Evolutionary conservation across 2,329 filamentous ascomycete species (phyloP).

Genomic region (Fusarium hainanense): DNA sequence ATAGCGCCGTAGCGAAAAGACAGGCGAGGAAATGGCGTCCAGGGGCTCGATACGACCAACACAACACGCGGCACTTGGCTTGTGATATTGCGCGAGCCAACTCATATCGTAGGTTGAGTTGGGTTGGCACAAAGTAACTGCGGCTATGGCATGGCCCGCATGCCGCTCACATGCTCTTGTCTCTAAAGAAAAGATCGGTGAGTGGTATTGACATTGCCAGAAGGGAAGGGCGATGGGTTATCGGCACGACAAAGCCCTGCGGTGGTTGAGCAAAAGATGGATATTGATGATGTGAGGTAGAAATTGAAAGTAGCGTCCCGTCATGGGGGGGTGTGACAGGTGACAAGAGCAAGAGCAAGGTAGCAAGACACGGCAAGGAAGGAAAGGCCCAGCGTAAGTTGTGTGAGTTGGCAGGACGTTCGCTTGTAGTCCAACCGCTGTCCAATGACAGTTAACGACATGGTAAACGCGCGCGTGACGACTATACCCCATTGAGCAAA

Average conservation of each 20-base stretch:
- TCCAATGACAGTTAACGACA: slow-evolving; percentile 44
- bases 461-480: slow-evolving; percentile 49
- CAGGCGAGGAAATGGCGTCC: slow-evolving; percentile 4
- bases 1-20: slow-evolving; percentile 11
- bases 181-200: slow-evolving; percentile 20
- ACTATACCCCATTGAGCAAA: slow-evolving; percentile 31
- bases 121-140: slow-evolving; percentile 6
- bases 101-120: slow-evolving; percentile 11
- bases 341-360: background rate
- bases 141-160: background rate
- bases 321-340: slow-evolving; percentile 23
- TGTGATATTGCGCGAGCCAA: slow-evolving; percentile 12
- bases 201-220: slow-evolving; percentile 11
- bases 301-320: slow-evolving; percentile 10
- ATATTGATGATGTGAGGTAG: slow-evolving; percentile 24
- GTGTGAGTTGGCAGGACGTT: slow-evolving; percentile 48
- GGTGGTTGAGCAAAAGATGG: slow-evolving; percentile 14
- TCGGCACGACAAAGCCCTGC: slow-evolving; percentile 17
- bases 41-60: slow-evolving; percentile 17
- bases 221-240: slow-evolving; percentile 11
- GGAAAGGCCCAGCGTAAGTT: slow-evolving; percentile 40
- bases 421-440: slow-evolving; percentile 48
- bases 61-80: slow-evolving; percentile 30
- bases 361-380: slow-evolving; percentile 4
- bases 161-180: background rate